A percentile compares a stretch with the other conserved stretches of the same genome.
Conservation (phyloP, 257 asterid species). For the Penstemon eatonii region DNA sequence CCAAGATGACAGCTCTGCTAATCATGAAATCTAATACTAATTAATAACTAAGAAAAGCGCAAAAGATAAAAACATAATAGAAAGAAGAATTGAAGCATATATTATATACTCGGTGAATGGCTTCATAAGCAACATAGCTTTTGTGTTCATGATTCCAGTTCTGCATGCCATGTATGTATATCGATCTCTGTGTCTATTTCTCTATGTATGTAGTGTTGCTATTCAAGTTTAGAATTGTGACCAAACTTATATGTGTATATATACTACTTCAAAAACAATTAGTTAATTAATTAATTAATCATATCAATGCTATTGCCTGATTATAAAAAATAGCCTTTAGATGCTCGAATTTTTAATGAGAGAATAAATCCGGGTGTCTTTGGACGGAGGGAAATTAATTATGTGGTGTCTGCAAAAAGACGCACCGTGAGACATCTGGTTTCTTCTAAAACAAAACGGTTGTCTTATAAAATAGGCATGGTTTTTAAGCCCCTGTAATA, state of each 20-base stretch:
- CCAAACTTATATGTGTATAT: background rate
- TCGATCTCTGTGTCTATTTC: background rate
- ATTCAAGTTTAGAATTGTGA: background rate
- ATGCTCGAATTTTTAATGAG: too few relatives aligned
- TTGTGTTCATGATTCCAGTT: slow-evolving; percentile 17
- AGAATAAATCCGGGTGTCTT: too few relatives aligned
- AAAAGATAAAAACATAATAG: background rate
- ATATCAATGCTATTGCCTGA: background rate
- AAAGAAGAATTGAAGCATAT: background rate
- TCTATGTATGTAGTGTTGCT: background rate
- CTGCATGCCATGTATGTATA: slow-evolving; percentile 1
- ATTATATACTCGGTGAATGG: background rate
- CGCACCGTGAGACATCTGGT: too few relatives aligned
- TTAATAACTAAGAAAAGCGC: background rate
- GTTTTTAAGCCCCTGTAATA: too few relatives aligned
- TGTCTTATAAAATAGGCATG: too few relatives aligned
- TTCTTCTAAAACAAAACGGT: too few relatives aligned
- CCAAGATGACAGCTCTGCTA: too few relatives aligned
- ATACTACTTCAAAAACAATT: background rate
- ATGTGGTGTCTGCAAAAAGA: too few relatives aligned
- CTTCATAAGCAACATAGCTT: background rate
- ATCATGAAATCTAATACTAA: background rate
- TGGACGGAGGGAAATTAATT: too few relatives aligned
- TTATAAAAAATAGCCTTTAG: too few relatives aligned
- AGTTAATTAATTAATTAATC: background rate